Percentiles rank a stretch among this genome's conserved stretches.
phyloP scores from a whole-genome alignment of 495 filamentous ascomycete genomes.

The Achaetomiella virescens region DNA sequence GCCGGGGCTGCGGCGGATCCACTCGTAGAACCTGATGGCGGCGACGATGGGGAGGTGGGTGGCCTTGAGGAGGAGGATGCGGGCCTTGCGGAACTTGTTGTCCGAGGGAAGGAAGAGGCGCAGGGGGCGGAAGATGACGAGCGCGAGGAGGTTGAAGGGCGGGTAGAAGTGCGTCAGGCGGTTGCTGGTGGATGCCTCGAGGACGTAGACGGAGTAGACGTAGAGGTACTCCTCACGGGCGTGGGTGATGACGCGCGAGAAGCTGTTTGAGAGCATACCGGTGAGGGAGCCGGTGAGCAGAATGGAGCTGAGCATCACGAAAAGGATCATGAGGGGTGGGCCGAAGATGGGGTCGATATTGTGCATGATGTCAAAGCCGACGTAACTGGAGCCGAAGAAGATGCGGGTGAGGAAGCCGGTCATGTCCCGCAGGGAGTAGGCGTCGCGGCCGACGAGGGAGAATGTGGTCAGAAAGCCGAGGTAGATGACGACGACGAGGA shows the following conservation, averaged over 20 bases:
- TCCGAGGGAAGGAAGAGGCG: conserved; percentile 68
- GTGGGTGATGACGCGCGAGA: conserved; percentile 68
- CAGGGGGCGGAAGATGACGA: conserved; percentile 76
- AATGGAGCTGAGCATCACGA: conserved; percentile 82
- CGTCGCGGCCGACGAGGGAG: conserved; percentile 74
- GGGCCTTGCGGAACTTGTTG: conserved; percentile 57
- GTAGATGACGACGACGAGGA: conserved; percentile 80
- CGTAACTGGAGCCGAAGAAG: conserved; percentile 65
- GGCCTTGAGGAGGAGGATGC: conserved; percentile 70
- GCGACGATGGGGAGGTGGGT: conserved; percentile 51
- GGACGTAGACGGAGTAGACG: conserved; percentile 67
- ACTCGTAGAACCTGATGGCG: conserved; percentile 46
- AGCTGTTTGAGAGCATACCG: conserved; percentile 83
- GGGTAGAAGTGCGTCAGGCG: conserved; percentile 77
- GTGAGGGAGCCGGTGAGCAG: conserved; percentile 87
- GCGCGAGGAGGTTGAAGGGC: conserved; percentile 71
- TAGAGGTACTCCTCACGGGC: conserved; percentile 82
- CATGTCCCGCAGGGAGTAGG: conserved; percentile 68
- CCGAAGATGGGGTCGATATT: conserved; percentile 46
- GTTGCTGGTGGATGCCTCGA: conserved; percentile 73
- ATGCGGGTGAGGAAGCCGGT: conserved; percentile 84
- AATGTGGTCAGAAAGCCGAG: conserved; percentile 88
- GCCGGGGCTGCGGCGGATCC: conserved; percentile 27
- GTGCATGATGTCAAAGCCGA: conserved; percentile 64
- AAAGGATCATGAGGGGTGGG: conserved; percentile 71